phyloP scores from a whole-genome alignment of 2,329 filamentous ascomycete genomes.

The Xylaria sp. region DNA sequence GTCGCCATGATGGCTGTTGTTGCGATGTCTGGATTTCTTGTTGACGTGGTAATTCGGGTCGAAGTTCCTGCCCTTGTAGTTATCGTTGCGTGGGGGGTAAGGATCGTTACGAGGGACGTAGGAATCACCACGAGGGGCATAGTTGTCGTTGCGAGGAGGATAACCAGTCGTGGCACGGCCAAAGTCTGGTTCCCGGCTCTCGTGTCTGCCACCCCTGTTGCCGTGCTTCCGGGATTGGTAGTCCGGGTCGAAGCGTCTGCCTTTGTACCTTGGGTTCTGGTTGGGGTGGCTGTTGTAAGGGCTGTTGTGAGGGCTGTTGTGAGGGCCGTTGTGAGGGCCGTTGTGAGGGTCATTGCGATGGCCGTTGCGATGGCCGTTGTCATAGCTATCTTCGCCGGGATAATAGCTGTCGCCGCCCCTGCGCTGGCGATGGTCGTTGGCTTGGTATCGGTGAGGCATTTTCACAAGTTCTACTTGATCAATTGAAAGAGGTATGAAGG shows the following conservation, averaged over 20 bases:
- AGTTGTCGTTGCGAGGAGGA: no score
- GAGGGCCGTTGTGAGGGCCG: background rate
- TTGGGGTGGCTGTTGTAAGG: background rate
- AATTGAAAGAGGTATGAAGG: background rate
- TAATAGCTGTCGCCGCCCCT: background rate
- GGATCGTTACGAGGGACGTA: no score
- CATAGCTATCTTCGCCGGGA: background rate
- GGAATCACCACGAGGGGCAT: no score
- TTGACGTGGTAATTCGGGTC: background rate
- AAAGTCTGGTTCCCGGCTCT: background rate
- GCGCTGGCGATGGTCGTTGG: background rate
- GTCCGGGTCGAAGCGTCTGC: slow-evolving; percentile 9
- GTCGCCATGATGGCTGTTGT: background rate
- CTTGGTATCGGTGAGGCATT: background rate
- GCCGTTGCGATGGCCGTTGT: background rate
- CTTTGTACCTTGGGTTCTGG: slow-evolving; percentile 1
- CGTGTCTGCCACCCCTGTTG: background rate
- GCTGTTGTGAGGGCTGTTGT: background rate
- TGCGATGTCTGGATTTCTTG: background rate
- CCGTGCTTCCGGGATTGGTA: background rate
- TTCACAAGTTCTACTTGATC: no score
- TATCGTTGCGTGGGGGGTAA: background rate
- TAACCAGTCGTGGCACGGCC: no score
- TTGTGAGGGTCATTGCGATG: no score
- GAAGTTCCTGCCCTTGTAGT: background rate